These are phyloP conservation scores for Fraxinus americana DNA, from an alignment of 257 asterid genomes.

Conservation along the genomic window DNA sequence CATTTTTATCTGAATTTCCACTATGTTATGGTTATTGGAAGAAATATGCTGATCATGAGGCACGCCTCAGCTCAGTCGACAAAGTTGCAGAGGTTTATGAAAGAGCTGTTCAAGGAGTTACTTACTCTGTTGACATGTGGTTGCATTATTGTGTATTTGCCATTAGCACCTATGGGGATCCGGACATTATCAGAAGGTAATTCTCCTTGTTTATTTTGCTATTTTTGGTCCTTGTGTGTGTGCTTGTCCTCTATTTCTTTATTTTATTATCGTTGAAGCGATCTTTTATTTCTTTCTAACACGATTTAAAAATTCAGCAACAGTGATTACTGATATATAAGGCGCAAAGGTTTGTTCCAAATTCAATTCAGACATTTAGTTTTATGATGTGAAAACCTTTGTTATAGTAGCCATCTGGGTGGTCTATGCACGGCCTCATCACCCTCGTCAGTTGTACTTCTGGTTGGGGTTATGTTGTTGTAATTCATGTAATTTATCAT, in stretches of 20 bases:
- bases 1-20: slow-evolving; percentile 91
- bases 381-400: slow-evolving; percentile 56
- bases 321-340: slow-evolving; percentile 61
- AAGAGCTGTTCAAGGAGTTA: slow-evolving; percentile 92
- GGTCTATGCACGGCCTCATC: slow-evolving; percentile 45
- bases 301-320: slow-evolving; percentile 61
- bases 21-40: slow-evolving; percentile 99
- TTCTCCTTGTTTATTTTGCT: slow-evolving; percentile 25
- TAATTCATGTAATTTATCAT: slow-evolving; percentile 57
- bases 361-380: slow-evolving; percentile 47
- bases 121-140: slow-evolving; percentile 99
- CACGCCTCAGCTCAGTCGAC: slow-evolving; percentile 77
- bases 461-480: slow-evolving; percentile 62
- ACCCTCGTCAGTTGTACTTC: slow-evolving; percentile 48
- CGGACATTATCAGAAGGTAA: slow-evolving; percentile 90
- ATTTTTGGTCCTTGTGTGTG: slow-evolving; percentile 29
- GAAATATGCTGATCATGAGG: slow-evolving; percentile 98
- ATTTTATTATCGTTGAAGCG: slow-evolving; percentile 44
- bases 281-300: slow-evolving; percentile 53
- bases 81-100: slow-evolving; percentile 94
- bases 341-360: slow-evolving; percentile 69
- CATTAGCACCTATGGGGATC: slow-evolving; percentile 87
- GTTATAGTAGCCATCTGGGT: slow-evolving; percentile 42
- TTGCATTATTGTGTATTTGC: slow-evolving; percentile 88
- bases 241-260: slow-evolving; percentile 37